Conservation (phyloP, 1,284 basidiomycete species). For the Cerrena zonata region DNA sequence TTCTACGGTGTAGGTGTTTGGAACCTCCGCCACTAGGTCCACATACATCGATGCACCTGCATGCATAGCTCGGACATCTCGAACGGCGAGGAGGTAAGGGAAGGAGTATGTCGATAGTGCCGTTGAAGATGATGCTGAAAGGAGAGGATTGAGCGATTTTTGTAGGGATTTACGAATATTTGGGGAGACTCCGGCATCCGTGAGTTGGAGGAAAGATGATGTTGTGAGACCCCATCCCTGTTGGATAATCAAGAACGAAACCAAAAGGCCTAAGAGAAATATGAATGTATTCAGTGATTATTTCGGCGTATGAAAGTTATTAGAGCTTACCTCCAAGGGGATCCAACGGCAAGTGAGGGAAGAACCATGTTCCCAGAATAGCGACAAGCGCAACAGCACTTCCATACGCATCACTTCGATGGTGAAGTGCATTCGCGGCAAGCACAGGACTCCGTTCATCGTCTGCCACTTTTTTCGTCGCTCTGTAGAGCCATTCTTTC, state of each 20-base stretch:
- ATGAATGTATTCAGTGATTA: constrained; percentile 3
- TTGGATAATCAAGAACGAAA: constrained; percentile 82
- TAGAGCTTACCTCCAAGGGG: constrained; percentile 76
- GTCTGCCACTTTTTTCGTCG: constrained; percentile 83
- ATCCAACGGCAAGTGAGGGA: constrained; percentile 85
- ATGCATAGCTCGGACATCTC: constrained; percentile 69
- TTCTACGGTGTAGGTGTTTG: constrained; percentile 51
- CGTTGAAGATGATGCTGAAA: constrained; percentile 6
- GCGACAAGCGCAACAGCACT: constrained; percentile 83
- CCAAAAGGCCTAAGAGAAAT: constrained; percentile 60
- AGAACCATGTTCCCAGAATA: constrained; percentile 81
- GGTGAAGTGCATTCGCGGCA: constrained; percentile 88
- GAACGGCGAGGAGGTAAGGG: constrained; percentile 41
- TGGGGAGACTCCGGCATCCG: constrained; percentile 75
- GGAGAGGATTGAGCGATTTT: constrained; percentile 11
- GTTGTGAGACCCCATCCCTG: constrained; percentile 75
- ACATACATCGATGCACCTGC: constrained; percentile 73
- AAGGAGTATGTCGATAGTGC: not conserved
- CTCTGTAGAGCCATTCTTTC: constrained; percentile 91
- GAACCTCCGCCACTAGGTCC: constrained; percentile 68
- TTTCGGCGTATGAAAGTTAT: not conserved
- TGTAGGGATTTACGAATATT: constrained; percentile 35
- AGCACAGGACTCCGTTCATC: constrained; percentile 88
- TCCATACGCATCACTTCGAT: constrained; percentile 90
- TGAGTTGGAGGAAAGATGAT: constrained; percentile 77